A percentile compares a stretch with the other conserved stretches of the same genome.
These are phyloP conservation scores for Arachnomyces sp. DNA, from an alignment of 2,329 filamentous ascomycete species.

Conservation along the genomic window DNA sequence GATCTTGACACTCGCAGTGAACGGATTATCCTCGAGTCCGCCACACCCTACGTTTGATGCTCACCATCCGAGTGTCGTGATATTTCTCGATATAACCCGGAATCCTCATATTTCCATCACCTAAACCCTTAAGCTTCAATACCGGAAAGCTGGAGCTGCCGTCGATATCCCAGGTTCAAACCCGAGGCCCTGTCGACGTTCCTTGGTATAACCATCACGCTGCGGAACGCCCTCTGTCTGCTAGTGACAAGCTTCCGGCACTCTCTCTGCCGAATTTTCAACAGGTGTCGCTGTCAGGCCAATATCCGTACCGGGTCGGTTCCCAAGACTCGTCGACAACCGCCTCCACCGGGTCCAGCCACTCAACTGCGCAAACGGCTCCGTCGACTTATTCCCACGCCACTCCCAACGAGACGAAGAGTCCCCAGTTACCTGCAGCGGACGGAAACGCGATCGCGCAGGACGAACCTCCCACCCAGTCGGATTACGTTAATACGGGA, in stretches of 20 bases:
- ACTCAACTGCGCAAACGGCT: conserved; percentile 48
- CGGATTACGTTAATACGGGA: conserved; percentile 27
- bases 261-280: conserved; percentile 60
- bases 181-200: conserved; percentile 65
- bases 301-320: conserved; percentile 66
- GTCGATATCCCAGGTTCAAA: conserved; percentile 73
- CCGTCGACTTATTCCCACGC: conserved; percentile 48
- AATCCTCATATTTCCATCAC: conserved; percentile 4
- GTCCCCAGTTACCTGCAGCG: conserved; percentile 48
- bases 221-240: conserved; percentile 55
- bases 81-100: too few relatives aligned
- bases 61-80: conserved; percentile 11
- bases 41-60: conserved; percentile 13
- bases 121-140: conserved; percentile 35
- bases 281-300: conserved; percentile 57
- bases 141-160: conserved; percentile 93
- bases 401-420: conserved; percentile 49
- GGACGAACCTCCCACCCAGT: conserved; percentile 25
- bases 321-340: conserved; percentile 54
- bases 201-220: conserved; percentile 62
- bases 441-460: conserved; percentile 45
- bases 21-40: too few relatives aligned
- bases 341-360: conserved; percentile 42
- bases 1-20: too few relatives aligned
- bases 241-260: conserved; percentile 65